Conservation (phyloP, 345 rosid species). For the Iberis pinnata region DNA sequence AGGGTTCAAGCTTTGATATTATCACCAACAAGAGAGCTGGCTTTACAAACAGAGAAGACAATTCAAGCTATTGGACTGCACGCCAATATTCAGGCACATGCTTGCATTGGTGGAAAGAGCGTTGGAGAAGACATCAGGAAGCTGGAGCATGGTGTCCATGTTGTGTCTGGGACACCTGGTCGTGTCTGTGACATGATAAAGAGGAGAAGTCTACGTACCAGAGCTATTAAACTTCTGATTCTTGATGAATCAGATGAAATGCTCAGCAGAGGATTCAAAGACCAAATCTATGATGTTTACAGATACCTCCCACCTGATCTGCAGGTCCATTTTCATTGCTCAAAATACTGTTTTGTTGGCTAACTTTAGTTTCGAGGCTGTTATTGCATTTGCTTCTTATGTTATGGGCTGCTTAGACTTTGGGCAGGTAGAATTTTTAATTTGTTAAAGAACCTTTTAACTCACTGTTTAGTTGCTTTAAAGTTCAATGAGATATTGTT, state of each 20-base stretch:
- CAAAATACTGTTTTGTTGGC: not conserved
- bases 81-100: slow-evolving; percentile 73
- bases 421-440: not conserved
- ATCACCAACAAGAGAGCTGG: slow-evolving; percentile 95
- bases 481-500: not conserved
- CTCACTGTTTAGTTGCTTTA: not conserved
- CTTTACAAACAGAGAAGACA: slow-evolving; percentile 80
- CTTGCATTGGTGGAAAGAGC: slow-evolving; percentile 92
- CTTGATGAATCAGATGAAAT: slow-evolving; percentile 96
- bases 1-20: slow-evolving; percentile 94
- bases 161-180: slow-evolving; percentile 96
- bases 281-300: slow-evolving; percentile 93
- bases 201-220: slow-evolving; percentile 88
- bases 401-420: not conserved
- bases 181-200: slow-evolving; percentile 98
- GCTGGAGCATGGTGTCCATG: slow-evolving; percentile 43
- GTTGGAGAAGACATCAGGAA: slow-evolving; percentile 95
- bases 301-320: slow-evolving; percentile 96
- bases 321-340: slow-evolving; percentile 48
- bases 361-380: not conserved
- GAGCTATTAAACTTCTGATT: slow-evolving; percentile 50
- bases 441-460: not conserved
- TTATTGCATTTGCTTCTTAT: not conserved
- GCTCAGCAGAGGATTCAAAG: slow-evolving; percentile 99
- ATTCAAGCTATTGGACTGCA: slow-evolving; percentile 67